These are phyloP conservation scores for Hypoxylon cercidicola DNA, from an alignment of 495 filamentous ascomycete species.

Conservation along the genomic window DNA sequence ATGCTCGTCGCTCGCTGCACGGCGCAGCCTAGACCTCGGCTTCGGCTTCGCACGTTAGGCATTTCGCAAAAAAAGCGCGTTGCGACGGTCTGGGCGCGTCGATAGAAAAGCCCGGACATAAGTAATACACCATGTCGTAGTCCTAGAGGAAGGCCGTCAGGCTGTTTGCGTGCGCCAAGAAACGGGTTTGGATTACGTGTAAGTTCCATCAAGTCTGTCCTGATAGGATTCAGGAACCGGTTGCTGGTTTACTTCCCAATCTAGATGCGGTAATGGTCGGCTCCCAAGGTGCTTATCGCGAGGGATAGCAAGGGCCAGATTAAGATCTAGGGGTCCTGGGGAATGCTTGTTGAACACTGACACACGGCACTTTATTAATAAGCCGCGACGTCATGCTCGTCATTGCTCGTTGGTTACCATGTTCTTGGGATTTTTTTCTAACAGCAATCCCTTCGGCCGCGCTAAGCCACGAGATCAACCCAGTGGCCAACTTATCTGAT, in stretches of 20 bases:
- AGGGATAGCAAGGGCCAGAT: neutral
- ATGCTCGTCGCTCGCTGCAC: no score
- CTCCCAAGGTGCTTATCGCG: neutral
- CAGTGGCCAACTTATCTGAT: constrained; percentile 8
- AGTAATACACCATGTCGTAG: constrained; percentile 16
- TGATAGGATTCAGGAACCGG: constrained; percentile 2
- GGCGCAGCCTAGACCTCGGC: constrained; percentile 2
- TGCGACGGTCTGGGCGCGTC: constrained; percentile 15
- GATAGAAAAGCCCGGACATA: constrained; percentile 23
- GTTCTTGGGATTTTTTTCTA: constrained; percentile 25
- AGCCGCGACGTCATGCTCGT: constrained; percentile 28
- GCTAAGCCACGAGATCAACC: constrained; percentile 8
- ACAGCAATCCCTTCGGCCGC: neutral
- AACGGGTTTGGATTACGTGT: constrained; percentile 12
- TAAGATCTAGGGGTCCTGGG: constrained; percentile 35
- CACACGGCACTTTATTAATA: constrained; percentile 19
- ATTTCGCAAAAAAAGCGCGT: constrained; percentile 11
- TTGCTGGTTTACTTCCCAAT: neutral
- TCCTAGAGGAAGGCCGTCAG: constrained; percentile 12
- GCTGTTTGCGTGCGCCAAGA: constrained; percentile 21
- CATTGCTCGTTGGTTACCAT: constrained; percentile 18
- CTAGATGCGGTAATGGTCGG: neutral
- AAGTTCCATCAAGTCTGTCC: neutral
- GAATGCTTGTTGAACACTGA: constrained; percentile 33
- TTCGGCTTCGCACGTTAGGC: constrained; percentile 9